phyloP scores from a whole-genome alignment of 768 basidiomycete genomes.

The Russula earlei region DNA sequence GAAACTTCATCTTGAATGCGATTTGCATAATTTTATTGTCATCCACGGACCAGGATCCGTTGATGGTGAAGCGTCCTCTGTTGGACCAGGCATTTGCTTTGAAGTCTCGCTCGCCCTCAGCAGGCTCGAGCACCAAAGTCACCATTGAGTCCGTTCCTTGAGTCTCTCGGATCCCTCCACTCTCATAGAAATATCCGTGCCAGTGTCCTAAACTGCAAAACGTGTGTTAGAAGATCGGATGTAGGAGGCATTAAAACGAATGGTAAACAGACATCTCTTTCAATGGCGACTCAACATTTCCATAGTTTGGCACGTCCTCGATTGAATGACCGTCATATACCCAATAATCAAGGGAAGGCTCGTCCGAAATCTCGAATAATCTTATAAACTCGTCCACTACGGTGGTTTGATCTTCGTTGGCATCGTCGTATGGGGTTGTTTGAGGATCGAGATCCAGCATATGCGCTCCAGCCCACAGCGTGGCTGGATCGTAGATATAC shows the following conservation, averaged over 20 bases:
- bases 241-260: background rate
- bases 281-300: background rate
- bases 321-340: constrained; percentile 11
- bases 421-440: constrained; percentile 1
- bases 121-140: constrained; percentile 5
- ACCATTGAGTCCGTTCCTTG: constrained; percentile 2
- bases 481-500: background rate
- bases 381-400: constrained; percentile 6
- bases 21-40: constrained; percentile 11
- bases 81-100: constrained; percentile 6
- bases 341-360: background rate
- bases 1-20: constrained; percentile 15
- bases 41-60: constrained; percentile 14
- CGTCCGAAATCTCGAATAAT: background rate
- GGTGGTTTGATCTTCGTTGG: constrained; percentile 1
- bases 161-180: background rate
- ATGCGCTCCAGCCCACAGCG: constrained; percentile 3
- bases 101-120: constrained; percentile 1
- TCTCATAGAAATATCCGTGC: constrained; percentile 13
- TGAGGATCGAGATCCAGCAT: background rate
- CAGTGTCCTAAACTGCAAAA: constrained; percentile 7
- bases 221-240: background rate
- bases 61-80: constrained; percentile 8
- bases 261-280: constrained; percentile 1
- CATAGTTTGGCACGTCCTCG: background rate